A percentile compares a stretch with the other conserved stretches of the same genome.
Evolutionary conservation across 495 filamentous ascomycete species (phyloP).

Genomic region (Penicillium manginii): DNA sequence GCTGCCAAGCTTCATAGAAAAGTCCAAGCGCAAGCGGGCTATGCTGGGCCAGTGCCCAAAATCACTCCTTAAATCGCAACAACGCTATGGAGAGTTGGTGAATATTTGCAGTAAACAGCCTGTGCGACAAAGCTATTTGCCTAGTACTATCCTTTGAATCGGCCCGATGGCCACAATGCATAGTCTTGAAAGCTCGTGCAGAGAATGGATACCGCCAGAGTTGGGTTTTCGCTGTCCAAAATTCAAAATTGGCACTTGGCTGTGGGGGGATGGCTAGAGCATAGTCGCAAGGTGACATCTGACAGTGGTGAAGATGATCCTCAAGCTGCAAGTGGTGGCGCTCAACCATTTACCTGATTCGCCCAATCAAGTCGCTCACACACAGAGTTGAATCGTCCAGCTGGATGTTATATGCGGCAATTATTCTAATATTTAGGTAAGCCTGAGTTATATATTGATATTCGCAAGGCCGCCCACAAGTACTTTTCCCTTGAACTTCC

Average conservation of each 20-base stretch:
- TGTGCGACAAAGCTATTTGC: slow-evolving; percentile 7
- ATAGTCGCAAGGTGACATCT: slow-evolving; percentile 4
- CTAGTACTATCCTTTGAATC: not conserved
- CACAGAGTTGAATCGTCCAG: not conserved
- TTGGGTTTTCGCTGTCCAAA: not conserved
- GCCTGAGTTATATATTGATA: slow-evolving; percentile 3
- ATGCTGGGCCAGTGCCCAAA: not conserved
- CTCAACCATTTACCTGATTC: not conserved
- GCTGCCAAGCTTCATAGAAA: not conserved
- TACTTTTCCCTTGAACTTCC: not conserved
- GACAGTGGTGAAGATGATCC: not conserved
- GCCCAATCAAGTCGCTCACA: slow-evolving; percentile 3
- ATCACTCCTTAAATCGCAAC: not conserved
- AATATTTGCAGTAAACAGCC: not conserved
- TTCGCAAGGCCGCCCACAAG: not conserved
- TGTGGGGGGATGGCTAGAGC: not conserved
- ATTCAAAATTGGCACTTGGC: not conserved
- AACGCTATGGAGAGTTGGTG: not conserved
- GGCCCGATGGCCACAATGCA: slow-evolving; percentile 6
- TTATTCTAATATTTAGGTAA: not conserved
- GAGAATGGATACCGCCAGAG: not conserved
- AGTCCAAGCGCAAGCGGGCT: not conserved
- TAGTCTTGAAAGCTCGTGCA: slow-evolving; percentile 1
- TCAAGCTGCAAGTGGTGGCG: slow-evolving; percentile 3
- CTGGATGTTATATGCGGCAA: slow-evolving; percentile 2